These are phyloP conservation scores for Neoboletus magnificus DNA, from an alignment of 768 basidiomycete species.

Conservation along the genomic window DNA sequence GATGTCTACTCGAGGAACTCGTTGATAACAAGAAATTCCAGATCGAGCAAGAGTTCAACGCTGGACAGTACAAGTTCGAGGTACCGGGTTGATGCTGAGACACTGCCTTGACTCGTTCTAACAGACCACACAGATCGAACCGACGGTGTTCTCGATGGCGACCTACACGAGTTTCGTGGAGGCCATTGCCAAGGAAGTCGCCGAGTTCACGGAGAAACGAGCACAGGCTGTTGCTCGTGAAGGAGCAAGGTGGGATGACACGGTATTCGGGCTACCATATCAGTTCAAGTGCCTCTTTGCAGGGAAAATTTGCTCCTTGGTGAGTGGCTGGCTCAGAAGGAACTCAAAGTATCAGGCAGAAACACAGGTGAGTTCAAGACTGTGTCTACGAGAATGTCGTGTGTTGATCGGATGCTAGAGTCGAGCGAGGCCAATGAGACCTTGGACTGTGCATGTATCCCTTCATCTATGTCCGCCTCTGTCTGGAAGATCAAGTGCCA, in stretches of 20 bases:
- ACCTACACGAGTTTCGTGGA: constrained; percentile 43
- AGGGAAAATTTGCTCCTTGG: constrained; percentile 43
- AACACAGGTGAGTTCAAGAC: constrained; percentile 4
- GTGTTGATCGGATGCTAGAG: not conserved
- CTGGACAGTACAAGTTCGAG: constrained; percentile 51
- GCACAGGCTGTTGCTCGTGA: constrained; percentile 34
- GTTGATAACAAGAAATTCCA: constrained; percentile 15
- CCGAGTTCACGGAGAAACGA: constrained; percentile 41
- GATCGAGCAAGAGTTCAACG: constrained; percentile 51
- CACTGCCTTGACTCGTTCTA: constrained; percentile 1
- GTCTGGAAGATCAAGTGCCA: constrained; percentile 50
- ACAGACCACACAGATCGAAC: constrained; percentile 40
- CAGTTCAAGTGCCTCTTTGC: not conserved
- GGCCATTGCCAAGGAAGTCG: constrained; percentile 41
- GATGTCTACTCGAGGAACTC: not conserved
- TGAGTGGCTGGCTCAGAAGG: constrained; percentile 41
- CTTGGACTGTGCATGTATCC: constrained; percentile 7
- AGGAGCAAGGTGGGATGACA: constrained; percentile 37
- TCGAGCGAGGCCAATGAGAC: constrained; percentile 2
- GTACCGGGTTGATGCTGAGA: constrained; percentile 19
- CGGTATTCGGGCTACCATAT: not conserved
- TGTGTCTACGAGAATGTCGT: not conserved
- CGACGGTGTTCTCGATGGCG: constrained; percentile 49
- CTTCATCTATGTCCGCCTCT: constrained; percentile 41
- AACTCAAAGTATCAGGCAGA: not conserved